Percentiles rank a stretch among this genome's conserved stretches.
Evolutionary conservation across 1,284 basidiomycete genomes (phyloP).

Genomic region (Pisolithus thermaeus): DNA sequence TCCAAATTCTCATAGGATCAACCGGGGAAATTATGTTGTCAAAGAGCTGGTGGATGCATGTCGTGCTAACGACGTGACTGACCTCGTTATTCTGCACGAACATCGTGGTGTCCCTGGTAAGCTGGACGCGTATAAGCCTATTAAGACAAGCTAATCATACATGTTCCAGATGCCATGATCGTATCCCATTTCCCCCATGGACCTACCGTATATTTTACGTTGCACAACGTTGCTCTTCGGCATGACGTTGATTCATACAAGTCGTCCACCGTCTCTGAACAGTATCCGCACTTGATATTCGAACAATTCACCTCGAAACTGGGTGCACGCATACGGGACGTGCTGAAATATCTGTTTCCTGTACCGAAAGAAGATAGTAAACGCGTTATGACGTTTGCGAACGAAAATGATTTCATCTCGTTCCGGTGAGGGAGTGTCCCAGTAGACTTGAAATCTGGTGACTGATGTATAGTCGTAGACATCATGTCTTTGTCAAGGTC

Average conservation of each 20-base stretch:
- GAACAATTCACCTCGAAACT: conserved; percentile 89
- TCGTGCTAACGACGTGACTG: conserved; percentile 90
- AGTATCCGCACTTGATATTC: conserved; percentile 98
- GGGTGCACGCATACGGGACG: conserved; percentile 78
- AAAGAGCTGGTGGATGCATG: conserved; percentile 94
- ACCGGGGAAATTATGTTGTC: conserved; percentile 96
- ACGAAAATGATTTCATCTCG: conserved; percentile 93
- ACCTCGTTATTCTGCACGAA: conserved; percentile 93
- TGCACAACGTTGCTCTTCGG: conserved; percentile 89
- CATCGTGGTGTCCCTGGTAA: conserved; percentile 89
- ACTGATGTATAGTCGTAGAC: conserved; percentile 44
- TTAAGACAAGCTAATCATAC: conserved; percentile 2
- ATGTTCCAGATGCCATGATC: conserved; percentile 82
- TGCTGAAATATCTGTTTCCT: conserved; percentile 90
- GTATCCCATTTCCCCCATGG: conserved; percentile 98
- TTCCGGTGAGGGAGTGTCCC: conserved; percentile 67
- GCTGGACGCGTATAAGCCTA: conserved; percentile 13
- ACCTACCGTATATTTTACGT: conserved; percentile 91
- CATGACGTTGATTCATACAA: conserved; percentile 89
- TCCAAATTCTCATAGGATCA: conserved; percentile 93
- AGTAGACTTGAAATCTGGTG: background rate
- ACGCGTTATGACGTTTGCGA: conserved; percentile 96
- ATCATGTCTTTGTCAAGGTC: conserved; percentile 97
- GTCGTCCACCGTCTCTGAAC: conserved; percentile 93
- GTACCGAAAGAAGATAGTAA: conserved; percentile 98